Conservation (phyloP, 495 filamentous ascomycete genomes). For the Hypoxylon perforatum region DNA sequence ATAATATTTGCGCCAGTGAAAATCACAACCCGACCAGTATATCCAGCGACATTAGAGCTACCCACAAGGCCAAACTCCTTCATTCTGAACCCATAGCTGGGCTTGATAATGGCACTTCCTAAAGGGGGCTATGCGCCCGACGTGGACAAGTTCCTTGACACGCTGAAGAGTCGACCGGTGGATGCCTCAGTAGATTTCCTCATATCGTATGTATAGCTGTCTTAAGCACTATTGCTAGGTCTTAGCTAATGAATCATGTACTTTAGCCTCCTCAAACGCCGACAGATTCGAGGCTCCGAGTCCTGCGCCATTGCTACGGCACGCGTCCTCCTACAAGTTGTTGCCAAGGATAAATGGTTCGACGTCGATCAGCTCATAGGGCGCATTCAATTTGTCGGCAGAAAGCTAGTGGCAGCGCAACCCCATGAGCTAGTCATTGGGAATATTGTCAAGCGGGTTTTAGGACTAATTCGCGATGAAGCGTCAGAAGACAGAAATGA, state of each 20-base stretch:
- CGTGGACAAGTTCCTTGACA: slow-evolving; percentile 79
- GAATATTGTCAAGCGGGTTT: slow-evolving; percentile 89
- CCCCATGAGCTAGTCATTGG: slow-evolving; percentile 91
- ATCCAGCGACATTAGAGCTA: slow-evolving; percentile 11
- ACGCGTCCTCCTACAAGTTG: slow-evolving; percentile 83
- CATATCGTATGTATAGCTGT: slow-evolving; percentile 71
- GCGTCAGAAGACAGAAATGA: slow-evolving; percentile 81
- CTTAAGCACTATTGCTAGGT: slow-evolving; percentile 16
- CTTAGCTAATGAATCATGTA: slow-evolving; percentile 5
- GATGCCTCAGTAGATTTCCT: slow-evolving; percentile 85
- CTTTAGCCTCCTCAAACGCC: slow-evolving; percentile 82
- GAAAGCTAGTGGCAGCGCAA: slow-evolving; percentile 79
- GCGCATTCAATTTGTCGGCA: slow-evolving; percentile 79
- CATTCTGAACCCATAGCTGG: not conserved
- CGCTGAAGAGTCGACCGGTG: slow-evolving; percentile 73
- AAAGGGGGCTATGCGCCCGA: slow-evolving; percentile 69
- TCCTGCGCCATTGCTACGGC: slow-evolving; percentile 91
- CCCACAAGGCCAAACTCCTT: not conserved
- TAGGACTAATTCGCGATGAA: slow-evolving; percentile 92
- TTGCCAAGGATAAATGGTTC: slow-evolving; percentile 74
- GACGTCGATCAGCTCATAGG: slow-evolving; percentile 82
- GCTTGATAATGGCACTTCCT: slow-evolving; percentile 52
- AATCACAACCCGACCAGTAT: slow-evolving; percentile 2
- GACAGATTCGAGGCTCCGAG: slow-evolving; percentile 87
- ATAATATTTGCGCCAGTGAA: slow-evolving; percentile 26